These are phyloP conservation scores for Hamigera avellanea DNA, from an alignment of 495 filamentous ascomycete species.

Conservation along the genomic window DNA sequence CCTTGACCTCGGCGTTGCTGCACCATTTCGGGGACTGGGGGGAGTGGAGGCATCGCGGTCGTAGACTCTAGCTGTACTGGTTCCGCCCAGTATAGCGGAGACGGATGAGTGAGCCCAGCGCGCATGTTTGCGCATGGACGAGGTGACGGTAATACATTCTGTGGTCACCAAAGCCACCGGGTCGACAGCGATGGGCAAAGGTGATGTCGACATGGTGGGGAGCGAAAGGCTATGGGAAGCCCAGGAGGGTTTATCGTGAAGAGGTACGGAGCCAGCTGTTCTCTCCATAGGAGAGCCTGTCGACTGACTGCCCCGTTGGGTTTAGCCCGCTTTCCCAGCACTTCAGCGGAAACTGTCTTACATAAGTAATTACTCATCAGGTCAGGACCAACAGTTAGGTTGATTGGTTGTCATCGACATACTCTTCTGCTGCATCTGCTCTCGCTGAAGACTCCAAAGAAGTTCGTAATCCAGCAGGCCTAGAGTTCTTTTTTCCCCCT, in stretches of 20 bases:
- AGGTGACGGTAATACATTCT: slow-evolving; percentile 97
- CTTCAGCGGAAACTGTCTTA: too few species aligned
- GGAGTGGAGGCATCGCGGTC: slow-evolving; percentile 29
- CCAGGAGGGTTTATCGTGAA: too few species aligned
- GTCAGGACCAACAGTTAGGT: too few species aligned
- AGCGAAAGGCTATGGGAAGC: background rate
- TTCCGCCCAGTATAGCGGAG: slow-evolving; percentile 84
- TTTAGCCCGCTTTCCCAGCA: background rate
- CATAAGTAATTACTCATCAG: too few species aligned
- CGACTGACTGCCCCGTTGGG: background rate
- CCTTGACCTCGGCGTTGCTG: slow-evolving; percentile 5
- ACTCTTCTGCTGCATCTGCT: too few species aligned
- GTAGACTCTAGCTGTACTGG: slow-evolving; percentile 40
- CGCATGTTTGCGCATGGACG: slow-evolving; percentile 95
- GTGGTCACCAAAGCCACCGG: slow-evolving; percentile 92
- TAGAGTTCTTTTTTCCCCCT: too few species aligned
- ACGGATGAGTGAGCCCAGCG: slow-evolving; percentile 96
- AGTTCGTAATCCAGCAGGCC: too few species aligned
- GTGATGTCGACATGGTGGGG: slow-evolving; percentile 16
- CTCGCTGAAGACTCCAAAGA: too few species aligned
- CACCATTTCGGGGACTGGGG: slow-evolving; percentile 24
- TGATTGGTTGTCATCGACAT: too few species aligned
- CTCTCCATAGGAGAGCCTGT: background rate
- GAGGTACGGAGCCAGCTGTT: background rate
- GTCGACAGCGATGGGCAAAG: slow-evolving; percentile 71